Evolutionary conservation across 2,329 filamentous ascomycete species (phyloP).

Genomic region (Microascus cirrosus): DNA sequence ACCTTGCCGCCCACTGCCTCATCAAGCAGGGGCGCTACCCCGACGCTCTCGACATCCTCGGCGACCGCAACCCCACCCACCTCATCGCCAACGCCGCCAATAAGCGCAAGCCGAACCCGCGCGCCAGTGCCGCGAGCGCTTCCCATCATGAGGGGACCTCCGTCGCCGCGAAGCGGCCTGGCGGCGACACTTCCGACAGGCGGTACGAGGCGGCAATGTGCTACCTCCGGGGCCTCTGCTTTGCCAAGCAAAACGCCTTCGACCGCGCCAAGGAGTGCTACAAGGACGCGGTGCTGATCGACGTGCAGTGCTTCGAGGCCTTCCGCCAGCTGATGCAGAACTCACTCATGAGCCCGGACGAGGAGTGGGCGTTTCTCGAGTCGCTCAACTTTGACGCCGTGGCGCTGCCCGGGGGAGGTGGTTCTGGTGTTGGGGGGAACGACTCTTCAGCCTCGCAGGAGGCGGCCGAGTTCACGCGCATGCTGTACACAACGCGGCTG

Average conservation of each 20-base stretch:
- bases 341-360: constrained; percentile 75
- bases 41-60: constrained; percentile 75
- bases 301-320: constrained; percentile 96
- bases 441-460: constrained; percentile 65
- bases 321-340: constrained; percentile 98
- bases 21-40: constrained; percentile 88
- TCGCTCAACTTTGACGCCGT: constrained; percentile 86
- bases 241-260: constrained; percentile 93
- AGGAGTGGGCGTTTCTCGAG: constrained; percentile 83
- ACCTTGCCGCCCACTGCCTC: constrained; percentile 86
- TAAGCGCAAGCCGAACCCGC: constrained; percentile 42
- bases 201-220: constrained; percentile 97
- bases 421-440: neutral
- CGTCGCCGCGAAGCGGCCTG: constrained; percentile 26
- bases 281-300: constrained; percentile 91
- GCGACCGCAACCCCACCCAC: constrained; percentile 88
- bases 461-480: constrained; percentile 85
- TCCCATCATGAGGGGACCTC: constrained; percentile 14
- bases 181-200: constrained; percentile 63
- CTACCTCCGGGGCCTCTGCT: constrained; percentile 85
- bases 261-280: constrained; percentile 97
- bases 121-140: constrained; percentile 21
- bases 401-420: constrained; percentile 29
- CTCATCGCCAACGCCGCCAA: constrained; percentile 53
- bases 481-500: constrained; percentile 89